Conservation (phyloP, 2,329 filamentous ascomycete species). For the Podosphaera xanthii region DNA sequence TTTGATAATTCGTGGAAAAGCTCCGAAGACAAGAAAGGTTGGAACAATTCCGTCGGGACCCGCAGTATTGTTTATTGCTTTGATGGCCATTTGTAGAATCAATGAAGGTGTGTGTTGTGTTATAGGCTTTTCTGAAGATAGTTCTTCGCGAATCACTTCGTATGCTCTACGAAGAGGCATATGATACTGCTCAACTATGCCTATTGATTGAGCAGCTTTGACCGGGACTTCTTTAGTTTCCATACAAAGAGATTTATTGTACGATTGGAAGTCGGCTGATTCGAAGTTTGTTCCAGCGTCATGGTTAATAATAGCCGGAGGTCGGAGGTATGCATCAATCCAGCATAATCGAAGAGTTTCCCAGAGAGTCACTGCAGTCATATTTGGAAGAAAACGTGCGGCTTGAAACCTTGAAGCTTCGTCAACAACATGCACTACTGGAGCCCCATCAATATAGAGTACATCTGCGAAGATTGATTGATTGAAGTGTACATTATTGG, state of each 20-base stretch:
- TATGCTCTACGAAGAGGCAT: neutral
- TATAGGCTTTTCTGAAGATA: no score
- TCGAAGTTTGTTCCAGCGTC: neutral
- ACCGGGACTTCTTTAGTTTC: neutral
- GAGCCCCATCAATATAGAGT: neutral
- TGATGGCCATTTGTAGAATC: neutral
- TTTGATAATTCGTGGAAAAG: neutral
- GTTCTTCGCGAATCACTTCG: neutral
- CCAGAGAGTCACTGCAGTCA: neutral
- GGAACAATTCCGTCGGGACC: constrained; percentile 1
- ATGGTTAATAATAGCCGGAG: neutral
- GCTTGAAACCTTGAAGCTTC: neutral
- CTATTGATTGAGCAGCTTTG: neutral
- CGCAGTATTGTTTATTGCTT: neutral
- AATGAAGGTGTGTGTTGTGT: no score
- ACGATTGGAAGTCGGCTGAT: neutral
- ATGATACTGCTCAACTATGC: neutral
- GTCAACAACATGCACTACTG: constrained; percentile 1
- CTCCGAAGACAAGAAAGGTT: neutral
- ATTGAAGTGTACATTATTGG: constrained; percentile 1
- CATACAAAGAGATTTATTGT: neutral
- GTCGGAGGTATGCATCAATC: neutral
- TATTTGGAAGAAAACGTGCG: neutral
- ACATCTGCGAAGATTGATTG: constrained; percentile 2
- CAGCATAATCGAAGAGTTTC: no score